Percentiles rank a stretch among this genome's conserved stretches.
Conservation (phyloP, 352 stramenopile species). For the Phytopythium aichiense region DNA sequence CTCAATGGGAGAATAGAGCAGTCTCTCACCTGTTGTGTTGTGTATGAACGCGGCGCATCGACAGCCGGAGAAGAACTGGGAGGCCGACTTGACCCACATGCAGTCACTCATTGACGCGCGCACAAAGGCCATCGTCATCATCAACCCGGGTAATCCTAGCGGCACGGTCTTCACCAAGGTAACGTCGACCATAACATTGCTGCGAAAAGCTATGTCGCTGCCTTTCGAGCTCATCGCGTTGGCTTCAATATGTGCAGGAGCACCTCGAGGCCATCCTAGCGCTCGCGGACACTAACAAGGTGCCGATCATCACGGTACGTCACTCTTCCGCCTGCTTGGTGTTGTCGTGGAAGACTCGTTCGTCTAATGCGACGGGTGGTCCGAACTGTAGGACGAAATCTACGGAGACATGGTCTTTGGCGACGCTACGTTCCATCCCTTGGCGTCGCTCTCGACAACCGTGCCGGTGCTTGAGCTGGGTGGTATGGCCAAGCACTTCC, state of each 20-base stretch:
- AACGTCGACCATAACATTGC: neutral
- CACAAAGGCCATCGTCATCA: slow-evolving; percentile 87
- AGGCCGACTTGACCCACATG: slow-evolving; percentile 86
- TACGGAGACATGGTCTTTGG: slow-evolving; percentile 84
- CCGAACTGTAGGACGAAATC: slow-evolving; percentile 56
- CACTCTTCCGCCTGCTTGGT: neutral
- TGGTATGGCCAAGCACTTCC: slow-evolving; percentile 95
- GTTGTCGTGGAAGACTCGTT: no score
- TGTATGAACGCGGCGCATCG: neutral
- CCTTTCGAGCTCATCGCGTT: neutral
- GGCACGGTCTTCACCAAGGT: slow-evolving; percentile 92
- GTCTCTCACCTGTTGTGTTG: neutral
- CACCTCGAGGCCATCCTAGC: slow-evolving; percentile 73
- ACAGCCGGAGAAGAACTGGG: slow-evolving; percentile 76
- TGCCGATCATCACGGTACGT: slow-evolving; percentile 92
- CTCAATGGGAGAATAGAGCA: neutral
- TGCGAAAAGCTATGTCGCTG: neutral
- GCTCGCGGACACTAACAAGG: slow-evolving; percentile 75
- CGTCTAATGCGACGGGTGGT: neutral
- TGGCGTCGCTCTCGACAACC: slow-evolving; percentile 79
- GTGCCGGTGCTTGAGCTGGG: slow-evolving; percentile 79
- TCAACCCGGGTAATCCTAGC: slow-evolving; percentile 95
- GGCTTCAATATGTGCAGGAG: slow-evolving; percentile 11
- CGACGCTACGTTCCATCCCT: slow-evolving; percentile 69
- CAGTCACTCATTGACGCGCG: slow-evolving; percentile 67